Evolutionary conservation across 768 basidiomycete genomes (phyloP), one percentile per base, ranked within the genome.

Genomic region (Psilocybe azurescens): DNA sequence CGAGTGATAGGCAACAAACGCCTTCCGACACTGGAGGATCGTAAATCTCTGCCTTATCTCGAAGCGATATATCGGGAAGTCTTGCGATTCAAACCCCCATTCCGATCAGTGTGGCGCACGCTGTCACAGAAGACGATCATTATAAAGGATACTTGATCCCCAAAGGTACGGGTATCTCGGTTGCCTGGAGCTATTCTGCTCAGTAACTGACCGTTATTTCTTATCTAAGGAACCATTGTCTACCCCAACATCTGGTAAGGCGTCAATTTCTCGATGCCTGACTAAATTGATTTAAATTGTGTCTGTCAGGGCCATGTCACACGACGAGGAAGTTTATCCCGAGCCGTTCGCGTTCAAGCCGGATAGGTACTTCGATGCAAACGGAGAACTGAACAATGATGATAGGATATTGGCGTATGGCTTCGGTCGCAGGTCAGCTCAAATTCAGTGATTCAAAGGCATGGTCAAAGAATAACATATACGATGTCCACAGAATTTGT

Each of bases 121-220:
- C 61, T n/a, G 56, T 68, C 5, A 66, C 61, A 5, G 68, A 72
- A 28, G 73, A 76, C 58, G 72, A 76, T 62, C 29, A 66, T 18
- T 75, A 73, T 49, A 62, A 71, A 33, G 74, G 72, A 1, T 72
- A 74, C 61, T 68, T 69, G 55, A 66, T 76, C 8, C 75, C 74
- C 0, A 65, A 66, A 64, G 69, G 67, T 65, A 58, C 11, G 53
- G 52, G 11, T 52, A 14, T 11, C 11, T 13, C 50, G 33, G 6
- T 11, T 14, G 28, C 7, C 29, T 32, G 1, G 28, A 13, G 16
- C 29, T 14, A 52, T 32, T 32, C 10, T 29, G 10, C 11, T 52
- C 14, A 38, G 16, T 53, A 44, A 44, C 14, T 44, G 11, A 44
- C 41, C 20, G 33, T 6, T 14, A 29, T 46, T 5, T 29, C 30